phyloP scores from a whole-genome alignment of 768 basidiomycete species.

The Polyporus arcularius region DNA sequence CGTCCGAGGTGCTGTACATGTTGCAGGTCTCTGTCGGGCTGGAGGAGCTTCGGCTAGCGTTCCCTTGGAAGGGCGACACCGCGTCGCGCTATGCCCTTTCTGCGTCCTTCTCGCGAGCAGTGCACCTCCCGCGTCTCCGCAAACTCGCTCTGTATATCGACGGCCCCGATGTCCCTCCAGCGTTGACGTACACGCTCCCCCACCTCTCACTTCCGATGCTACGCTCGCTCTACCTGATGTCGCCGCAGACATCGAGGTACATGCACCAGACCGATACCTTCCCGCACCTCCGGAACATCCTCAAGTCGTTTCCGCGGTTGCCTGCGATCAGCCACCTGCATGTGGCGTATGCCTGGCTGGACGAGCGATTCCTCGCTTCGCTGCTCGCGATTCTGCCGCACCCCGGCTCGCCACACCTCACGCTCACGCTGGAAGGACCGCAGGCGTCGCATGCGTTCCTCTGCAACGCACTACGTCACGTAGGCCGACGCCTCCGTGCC shows the following conservation, averaged over 20 bases:
- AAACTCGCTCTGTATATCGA: constrained; percentile 52
- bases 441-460: constrained; percentile 25
- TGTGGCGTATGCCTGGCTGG: constrained; percentile 28
- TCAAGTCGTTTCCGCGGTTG: constrained; percentile 26
- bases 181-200: constrained; percentile 53
- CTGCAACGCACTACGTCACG: constrained; percentile 12
- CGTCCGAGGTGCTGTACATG: constrained; percentile 59
- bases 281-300: constrained; percentile 25
- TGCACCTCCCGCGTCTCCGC: constrained; percentile 48
- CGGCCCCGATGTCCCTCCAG: constrained; percentile 59
- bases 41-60: constrained; percentile 55
- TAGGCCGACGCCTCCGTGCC: constrained; percentile 8
- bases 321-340: constrained; percentile 23
- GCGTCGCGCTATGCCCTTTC: constrained; percentile 26
- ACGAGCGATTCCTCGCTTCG: constrained; percentile 25
- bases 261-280: constrained; percentile 2
- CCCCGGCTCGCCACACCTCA: constrained; percentile 20
- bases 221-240: constrained; percentile 45
- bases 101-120: constrained; percentile 32
- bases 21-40: constrained; percentile 55
- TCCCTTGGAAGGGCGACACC: constrained; percentile 38
- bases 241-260: constrained; percentile 23
- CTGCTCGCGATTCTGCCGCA: constrained; percentile 22
- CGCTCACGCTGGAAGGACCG: constrained; percentile 25
- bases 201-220: constrained; percentile 52